Percentiles rank a stretch among this genome's conserved stretches.
phyloP scores from a whole-genome alignment of 1,284 basidiomycete species.

The Prillingera fragicola region DNA sequence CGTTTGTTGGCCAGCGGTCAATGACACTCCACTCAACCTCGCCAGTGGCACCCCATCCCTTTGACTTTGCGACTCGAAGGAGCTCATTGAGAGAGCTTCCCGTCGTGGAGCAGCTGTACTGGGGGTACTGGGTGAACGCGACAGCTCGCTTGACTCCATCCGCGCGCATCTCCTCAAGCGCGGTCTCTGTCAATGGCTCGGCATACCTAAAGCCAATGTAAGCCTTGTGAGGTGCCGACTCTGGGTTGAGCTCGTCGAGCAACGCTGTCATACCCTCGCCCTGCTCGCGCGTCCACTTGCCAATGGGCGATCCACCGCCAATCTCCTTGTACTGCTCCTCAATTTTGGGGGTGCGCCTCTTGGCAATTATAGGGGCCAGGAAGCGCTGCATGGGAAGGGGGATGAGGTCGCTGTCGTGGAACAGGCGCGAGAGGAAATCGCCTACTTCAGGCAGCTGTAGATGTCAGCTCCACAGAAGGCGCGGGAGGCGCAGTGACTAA shows the following conservation, averaged over 20 bases:
- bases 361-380: constrained; percentile 84
- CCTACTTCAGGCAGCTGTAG: constrained; percentile 75
- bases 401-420: constrained; percentile 92
- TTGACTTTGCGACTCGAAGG: constrained; percentile 55
- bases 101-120: constrained; percentile 97
- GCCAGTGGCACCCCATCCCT: constrained; percentile 50
- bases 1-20: constrained; percentile 95
- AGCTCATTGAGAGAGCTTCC: constrained; percentile 96
- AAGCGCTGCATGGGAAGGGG: constrained; percentile 86
- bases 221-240: constrained; percentile 89
- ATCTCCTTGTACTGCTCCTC: constrained; percentile 92
- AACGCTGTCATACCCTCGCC: constrained; percentile 84
- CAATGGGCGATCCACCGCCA: constrained; percentile 96
- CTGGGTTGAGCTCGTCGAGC: constrained; percentile 87
- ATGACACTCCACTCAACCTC: constrained; percentile 92
- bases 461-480: constrained; percentile 1
- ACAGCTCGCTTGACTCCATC: constrained; percentile 91
- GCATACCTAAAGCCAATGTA: constrained; percentile 96
- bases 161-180: constrained; percentile 73
- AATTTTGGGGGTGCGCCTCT: constrained; percentile 86
- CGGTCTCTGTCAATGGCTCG: constrained; percentile 77
- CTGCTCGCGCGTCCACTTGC: constrained; percentile 82
- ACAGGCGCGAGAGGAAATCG: constrained; percentile 87
- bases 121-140: constrained; percentile 98
- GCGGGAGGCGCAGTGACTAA: constrained; percentile 49